A percentile compares a stretch with the other conserved stretches of the same genome.
Conservation (phyloP, 2,329 filamentous ascomycete genomes). For the Rachicladosporium sp. region DNA sequence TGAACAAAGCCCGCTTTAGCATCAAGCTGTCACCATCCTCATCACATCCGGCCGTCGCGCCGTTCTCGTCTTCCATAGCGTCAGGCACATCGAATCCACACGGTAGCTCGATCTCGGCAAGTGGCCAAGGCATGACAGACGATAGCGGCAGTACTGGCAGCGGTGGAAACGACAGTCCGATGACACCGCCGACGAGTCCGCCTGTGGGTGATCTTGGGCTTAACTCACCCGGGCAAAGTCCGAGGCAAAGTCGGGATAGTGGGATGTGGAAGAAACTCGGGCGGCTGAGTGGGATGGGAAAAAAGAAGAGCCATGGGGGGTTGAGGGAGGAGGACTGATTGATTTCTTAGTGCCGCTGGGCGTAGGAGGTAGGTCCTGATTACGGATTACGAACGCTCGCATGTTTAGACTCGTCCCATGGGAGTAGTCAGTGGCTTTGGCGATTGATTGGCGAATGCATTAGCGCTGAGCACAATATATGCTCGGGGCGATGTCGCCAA, state of each 20-base stretch:
- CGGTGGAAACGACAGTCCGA: constrained; percentile 38
- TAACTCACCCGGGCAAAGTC: constrained; percentile 4
- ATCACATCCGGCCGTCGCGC: constrained; percentile 14
- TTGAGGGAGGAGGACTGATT: constrained; percentile 13
- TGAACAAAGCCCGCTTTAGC: constrained; percentile 22
- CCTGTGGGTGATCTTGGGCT: constrained; percentile 34
- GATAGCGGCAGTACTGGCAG: constrained; percentile 53
- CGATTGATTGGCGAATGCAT: too few relatives aligned
- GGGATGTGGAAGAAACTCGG: constrained; percentile 27
- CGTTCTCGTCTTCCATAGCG: constrained; percentile 4
- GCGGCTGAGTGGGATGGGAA: constrained; percentile 24
- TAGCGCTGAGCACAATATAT: too few relatives aligned
- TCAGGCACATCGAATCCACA: constrained; percentile 5
- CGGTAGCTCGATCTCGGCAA: constrained; percentile 27
- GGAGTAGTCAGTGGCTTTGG: too few relatives aligned
- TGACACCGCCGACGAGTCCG: constrained; percentile 64
- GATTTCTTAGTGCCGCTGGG: too few relatives aligned
- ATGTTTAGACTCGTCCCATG: too few relatives aligned
- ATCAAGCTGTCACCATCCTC: constrained; percentile 22
- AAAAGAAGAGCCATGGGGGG: constrained; percentile 22
- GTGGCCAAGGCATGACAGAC: constrained; percentile 42
- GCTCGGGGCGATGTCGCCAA: too few relatives aligned
- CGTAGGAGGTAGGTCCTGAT: too few relatives aligned
- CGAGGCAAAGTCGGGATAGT: constrained; percentile 3
- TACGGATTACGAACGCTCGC: too few relatives aligned